A percentile compares a stretch with the other conserved stretches of the same genome.
Evolutionary conservation across 164 flowering plant species (phyloP).

Genomic region (Amborella trichopoda): DNA sequence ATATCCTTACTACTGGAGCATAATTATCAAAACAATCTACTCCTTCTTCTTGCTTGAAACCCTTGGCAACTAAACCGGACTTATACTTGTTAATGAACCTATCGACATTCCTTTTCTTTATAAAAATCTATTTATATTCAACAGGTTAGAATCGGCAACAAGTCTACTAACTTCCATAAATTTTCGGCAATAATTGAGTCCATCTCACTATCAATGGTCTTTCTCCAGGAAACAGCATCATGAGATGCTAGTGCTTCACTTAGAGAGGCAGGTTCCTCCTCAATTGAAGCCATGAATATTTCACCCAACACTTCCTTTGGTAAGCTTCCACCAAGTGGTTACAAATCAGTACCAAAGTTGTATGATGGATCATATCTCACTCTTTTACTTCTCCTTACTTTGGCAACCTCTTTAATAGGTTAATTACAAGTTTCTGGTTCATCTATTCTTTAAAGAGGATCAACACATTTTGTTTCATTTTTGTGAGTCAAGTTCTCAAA

Average conservation of each 20-base stretch:
- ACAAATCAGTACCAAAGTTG: not conserved
- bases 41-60: not conserved
- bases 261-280: too few relatives aligned
- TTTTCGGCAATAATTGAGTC: constrained; percentile 1
- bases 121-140: too few relatives aligned
- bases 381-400: not conserved
- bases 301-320: too few relatives aligned
- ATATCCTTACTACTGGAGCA: not conserved
- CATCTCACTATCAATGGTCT: not conserved
- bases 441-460: not conserved
- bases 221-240: not conserved
- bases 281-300: too few relatives aligned
- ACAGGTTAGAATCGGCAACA: too few relatives aligned
- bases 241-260: too few relatives aligned
- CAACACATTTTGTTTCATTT: not conserved
- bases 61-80: not conserved
- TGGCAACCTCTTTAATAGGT: not conserved
- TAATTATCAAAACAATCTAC: not conserved
- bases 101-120: too few relatives aligned
- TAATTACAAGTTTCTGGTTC: not conserved
- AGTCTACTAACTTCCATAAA: too few relatives aligned
- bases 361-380: not conserved
- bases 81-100: too few relatives aligned
- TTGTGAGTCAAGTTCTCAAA: not conserved
- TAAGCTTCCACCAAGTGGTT: not conserved